Base-by-base conservation (phyloP, 495 filamentous ascomycete genomes). In the Recurvomyces mirabilis region DNA sequence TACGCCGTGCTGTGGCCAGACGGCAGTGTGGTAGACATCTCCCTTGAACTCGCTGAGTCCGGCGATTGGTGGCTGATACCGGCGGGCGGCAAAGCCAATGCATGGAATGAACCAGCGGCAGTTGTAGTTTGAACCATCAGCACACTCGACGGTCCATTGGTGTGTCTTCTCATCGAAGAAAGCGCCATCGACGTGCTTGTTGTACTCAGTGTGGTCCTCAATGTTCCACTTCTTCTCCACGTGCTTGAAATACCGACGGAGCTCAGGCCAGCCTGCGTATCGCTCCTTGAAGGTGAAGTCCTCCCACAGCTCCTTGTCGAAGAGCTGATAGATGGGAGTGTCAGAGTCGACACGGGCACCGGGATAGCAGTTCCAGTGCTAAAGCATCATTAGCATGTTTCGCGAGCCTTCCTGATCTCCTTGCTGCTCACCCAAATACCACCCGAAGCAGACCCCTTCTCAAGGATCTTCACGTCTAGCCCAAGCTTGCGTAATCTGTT, bases 21-120 rank as follows among this genome's bases (percentile, higher is more conserved):
- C 66, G 1, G 73, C 68, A 0, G 73, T 67, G 45, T 82, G 77
- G 46, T 74, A 60, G 1, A 74, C 60, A 1, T 56, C 30, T 1
- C 78, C 75, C n/a, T 66, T 58, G 65, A 73, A 82, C 1, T 63
- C 63, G 1, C 68, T 62, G 7, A 79, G 54, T 3, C 75, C 75
- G 14, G 59, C 53, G 61, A 66, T 74, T 5, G 65, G 54, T 0
- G 78, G 75, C 31, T 62, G 32, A 34, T 46, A 51, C 5, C 30
- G 41, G 12, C 30, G 19, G 5, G 52, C 29, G 10, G 52, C 52
- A 24, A 51, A 54, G 15, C 52, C 52, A 4, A 51, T 42, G 41
- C 47, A 50, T 11, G 41, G 34, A 23, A 51, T 36, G 14, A 54
- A 42, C 41, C 41, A 54, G 14, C 47, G 40, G 32, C 38, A 48